Conservation (phyloP, 768 basidiomycete genomes). For the Tricholoma bakamatsutake region DNA sequence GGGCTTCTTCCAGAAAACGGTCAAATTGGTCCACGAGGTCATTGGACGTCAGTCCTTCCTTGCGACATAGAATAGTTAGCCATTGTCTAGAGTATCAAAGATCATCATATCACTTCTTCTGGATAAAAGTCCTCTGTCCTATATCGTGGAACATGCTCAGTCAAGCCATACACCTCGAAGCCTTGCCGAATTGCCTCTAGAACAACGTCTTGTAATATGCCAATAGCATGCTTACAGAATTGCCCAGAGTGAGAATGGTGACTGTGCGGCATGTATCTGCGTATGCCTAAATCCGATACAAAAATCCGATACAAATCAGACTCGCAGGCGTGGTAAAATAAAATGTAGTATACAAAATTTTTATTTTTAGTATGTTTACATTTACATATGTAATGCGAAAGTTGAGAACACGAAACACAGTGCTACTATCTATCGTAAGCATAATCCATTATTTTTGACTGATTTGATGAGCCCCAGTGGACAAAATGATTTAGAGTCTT, state of each 20-base stretch:
- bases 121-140: slow-evolving; percentile 80
- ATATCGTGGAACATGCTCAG: slow-evolving; percentile 92
- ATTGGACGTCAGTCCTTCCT: slow-evolving; percentile 52
- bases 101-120: slow-evolving; percentile 68
- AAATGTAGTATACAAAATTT: no score
- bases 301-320: no score
- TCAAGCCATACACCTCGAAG: slow-evolving; percentile 81
- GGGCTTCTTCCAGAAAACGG: slow-evolving; percentile 72
- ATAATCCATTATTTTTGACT: no score
- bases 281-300: no score
- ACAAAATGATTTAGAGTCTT: background rate
- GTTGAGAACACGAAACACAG: no score
- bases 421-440: no score
- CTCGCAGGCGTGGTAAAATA: no score
- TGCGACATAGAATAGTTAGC: slow-evolving; percentile 6
- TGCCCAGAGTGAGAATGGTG: slow-evolving; percentile 93
- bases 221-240: slow-evolving; percentile 87
- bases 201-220: slow-evolving; percentile 77
- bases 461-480: background rate
- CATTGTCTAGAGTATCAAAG: background rate
- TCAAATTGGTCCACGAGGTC: slow-evolving; percentile 61
- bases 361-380: no score
- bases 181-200: slow-evolving; percentile 70
- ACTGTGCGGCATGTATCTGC: slow-evolving; percentile 45
- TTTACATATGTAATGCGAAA: no score